Evolutionary conservation across 2,329 filamentous ascomycete genomes (phyloP).

Genomic region (Blastomyces silverae): DNA sequence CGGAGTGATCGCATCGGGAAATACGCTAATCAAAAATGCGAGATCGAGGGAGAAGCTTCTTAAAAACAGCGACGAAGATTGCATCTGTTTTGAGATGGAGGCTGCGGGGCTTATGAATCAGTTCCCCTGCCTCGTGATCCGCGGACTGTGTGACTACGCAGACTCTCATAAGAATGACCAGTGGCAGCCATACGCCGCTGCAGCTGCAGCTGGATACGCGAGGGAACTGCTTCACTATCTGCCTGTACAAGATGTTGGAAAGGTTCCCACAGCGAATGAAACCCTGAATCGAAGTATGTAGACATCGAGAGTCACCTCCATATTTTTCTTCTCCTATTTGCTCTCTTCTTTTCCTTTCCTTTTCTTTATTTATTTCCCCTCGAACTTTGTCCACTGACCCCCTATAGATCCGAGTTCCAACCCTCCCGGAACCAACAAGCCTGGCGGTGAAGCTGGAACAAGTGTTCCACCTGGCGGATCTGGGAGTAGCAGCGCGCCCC

Average conservation of each 20-base stretch:
- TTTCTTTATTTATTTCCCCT: no score
- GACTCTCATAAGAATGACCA: conserved; percentile 22
- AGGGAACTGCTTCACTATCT: conserved; percentile 10
- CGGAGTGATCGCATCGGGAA: conserved; percentile 27
- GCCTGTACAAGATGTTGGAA: conserved; percentile 7
- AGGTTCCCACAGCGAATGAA: conserved; percentile 4
- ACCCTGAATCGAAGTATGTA: conserved; percentile 6
- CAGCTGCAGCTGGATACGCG: conserved; percentile 5
- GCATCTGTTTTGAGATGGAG: conserved; percentile 28
- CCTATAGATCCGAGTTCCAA: neutral
- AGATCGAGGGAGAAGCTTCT: conserved; percentile 19
- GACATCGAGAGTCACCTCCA: neutral
- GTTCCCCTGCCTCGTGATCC: conserved; percentile 18
- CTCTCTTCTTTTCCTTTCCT: neutral
- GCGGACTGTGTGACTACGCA: conserved; percentile 22
- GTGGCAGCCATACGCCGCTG: conserved; percentile 26
- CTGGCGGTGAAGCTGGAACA: neutral
- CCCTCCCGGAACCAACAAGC: neutral
- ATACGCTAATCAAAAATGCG: conserved; percentile 25
- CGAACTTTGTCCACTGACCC: neutral
- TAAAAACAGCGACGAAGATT: conserved; percentile 13
- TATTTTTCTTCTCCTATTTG: neutral
- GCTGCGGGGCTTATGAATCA: conserved; percentile 12
- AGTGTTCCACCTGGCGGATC: neutral
- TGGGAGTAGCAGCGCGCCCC: neutral